These are phyloP conservation scores for Fusarium nanum DNA, from an alignment of 2,329 filamentous ascomycete species.

Conservation along the genomic window DNA sequence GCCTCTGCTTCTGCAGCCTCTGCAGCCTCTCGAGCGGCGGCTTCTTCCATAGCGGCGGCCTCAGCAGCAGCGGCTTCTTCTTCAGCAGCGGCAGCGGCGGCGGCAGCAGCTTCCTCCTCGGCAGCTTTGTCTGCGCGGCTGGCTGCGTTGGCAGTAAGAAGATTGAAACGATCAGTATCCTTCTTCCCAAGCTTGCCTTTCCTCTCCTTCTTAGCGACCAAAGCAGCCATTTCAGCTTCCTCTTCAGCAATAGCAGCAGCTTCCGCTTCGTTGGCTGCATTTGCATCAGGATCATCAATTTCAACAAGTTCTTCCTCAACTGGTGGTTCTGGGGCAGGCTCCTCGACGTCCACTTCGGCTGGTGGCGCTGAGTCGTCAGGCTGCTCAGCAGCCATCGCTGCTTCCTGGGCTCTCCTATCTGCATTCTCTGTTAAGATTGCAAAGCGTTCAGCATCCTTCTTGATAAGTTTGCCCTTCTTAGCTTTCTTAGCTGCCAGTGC, in stretches of 20 bases:
- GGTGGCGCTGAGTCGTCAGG: constrained; percentile 21
- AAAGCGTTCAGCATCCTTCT: constrained; percentile 36
- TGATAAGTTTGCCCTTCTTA: constrained; percentile 31
- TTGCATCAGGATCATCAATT: constrained; percentile 9
- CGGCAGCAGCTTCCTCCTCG: constrained; percentile 36
- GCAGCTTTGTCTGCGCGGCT: constrained; percentile 43
- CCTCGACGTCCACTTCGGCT: constrained; percentile 21
- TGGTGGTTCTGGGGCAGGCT: constrained; percentile 22
- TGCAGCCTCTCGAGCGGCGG: constrained; percentile 31
- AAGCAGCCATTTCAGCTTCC: constrained; percentile 51
- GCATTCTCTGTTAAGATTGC: constrained; percentile 28
- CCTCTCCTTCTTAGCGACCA: constrained; percentile 62
- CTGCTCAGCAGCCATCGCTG: constrained; percentile 42
- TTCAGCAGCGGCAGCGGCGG: constrained; percentile 25
- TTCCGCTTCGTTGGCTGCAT: constrained; percentile 18
- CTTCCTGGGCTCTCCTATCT: constrained; percentile 31
- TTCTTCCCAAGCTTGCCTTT: constrained; percentile 55
- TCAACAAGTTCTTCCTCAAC: constrained; percentile 13
- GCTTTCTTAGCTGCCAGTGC: constrained; percentile 31
- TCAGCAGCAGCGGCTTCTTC: constrained; percentile 29
- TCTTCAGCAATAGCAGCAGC: constrained; percentile 45
- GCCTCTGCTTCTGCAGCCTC: constrained; percentile 38
- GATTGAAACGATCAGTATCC: constrained; percentile 58
- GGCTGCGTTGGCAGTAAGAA: constrained; percentile 50
- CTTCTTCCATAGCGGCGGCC: constrained; percentile 24